Conservation (phyloP, 225 moss, liverwort and hornwort species). For the Sphagnum tenellum region DNA sequence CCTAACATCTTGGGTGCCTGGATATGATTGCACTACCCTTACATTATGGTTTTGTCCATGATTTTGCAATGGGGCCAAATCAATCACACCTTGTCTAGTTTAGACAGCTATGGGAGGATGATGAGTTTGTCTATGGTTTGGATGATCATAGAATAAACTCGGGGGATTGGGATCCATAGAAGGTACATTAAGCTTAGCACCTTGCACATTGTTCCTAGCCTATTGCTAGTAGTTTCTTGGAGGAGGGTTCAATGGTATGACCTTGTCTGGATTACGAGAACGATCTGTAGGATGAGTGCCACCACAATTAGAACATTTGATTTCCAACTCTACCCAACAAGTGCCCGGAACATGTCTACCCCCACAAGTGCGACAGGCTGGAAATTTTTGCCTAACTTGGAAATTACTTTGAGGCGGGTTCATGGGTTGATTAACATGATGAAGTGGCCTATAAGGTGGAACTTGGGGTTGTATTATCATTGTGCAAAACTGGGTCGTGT, state of each 20-base stretch:
- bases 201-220: background rate
- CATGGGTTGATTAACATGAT: background rate
- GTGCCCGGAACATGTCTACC: background rate
- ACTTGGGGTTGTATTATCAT: background rate
- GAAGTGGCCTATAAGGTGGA: background rate
- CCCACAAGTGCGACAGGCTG: background rate
- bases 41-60: too few relatives aligned
- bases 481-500: slow-evolving; percentile 6
- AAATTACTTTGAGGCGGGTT: background rate
- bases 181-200: background rate
- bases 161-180: background rate
- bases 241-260: background rate
- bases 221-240: background rate
- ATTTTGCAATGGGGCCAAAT: too few relatives aligned
- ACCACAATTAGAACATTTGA: background rate
- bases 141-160: too few relatives aligned
- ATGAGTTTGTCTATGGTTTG: too few relatives aligned
- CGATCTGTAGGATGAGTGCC: background rate
- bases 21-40: too few relatives aligned
- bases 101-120: too few relatives aligned
- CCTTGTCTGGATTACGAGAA: background rate
- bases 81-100: too few relatives aligned
- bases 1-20: too few relatives aligned
- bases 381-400: background rate
- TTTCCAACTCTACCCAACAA: background rate